Evolutionary conservation across 2,329 filamentous ascomycete species (phyloP), one percentile per base, ranked within the genome.

Genomic region (Colletotrichum trifolii): DNA sequence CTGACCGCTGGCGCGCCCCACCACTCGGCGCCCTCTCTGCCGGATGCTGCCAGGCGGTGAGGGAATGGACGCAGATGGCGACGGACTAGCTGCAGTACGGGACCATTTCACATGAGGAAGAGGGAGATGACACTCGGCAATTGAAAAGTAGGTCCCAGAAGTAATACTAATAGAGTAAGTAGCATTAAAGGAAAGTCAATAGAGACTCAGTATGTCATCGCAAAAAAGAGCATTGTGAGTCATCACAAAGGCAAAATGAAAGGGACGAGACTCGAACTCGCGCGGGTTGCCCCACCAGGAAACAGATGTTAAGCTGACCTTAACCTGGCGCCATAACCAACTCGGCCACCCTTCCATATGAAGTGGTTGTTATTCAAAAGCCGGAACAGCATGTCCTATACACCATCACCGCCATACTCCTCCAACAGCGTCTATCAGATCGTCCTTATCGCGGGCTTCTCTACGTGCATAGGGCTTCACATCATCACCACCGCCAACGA

Each of bases 241-340:
- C 1, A 4, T 15, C n/a, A 38, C 38, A 46, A 42, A 2, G 3
- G 6, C n/a, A 12, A 33, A 2, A 8, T 65, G 62, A 65, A 52
- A 65, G 62, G 62, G 62, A 65, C 62, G 62, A 65, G 62, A 65
- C 62, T 65, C 62, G 62, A 65, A 65, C 62, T 65, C 62, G 62
- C 62, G 62, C 62, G 62, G 62, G 62, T 65, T 65, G 62, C 62
- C 62, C 62, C 62, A 65, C 62, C 58, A 65, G 62, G 62, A 65
- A 65, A 53, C 33, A 65, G 62, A 56, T 56, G 58, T 62, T 65
- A 65, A 56, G 62, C 58, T 56, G 62, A 62, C 62, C 62, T 65
- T 65, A 65, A 65, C 62, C 62, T 65, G 62, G 62, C 62, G 62
- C 62, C 62, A 65, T 65, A 65, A 65, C 62, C 62, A 65, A 65